phyloP scores from a whole-genome alignment of 805 yeast species.

The Starmerella apis region DNA sequence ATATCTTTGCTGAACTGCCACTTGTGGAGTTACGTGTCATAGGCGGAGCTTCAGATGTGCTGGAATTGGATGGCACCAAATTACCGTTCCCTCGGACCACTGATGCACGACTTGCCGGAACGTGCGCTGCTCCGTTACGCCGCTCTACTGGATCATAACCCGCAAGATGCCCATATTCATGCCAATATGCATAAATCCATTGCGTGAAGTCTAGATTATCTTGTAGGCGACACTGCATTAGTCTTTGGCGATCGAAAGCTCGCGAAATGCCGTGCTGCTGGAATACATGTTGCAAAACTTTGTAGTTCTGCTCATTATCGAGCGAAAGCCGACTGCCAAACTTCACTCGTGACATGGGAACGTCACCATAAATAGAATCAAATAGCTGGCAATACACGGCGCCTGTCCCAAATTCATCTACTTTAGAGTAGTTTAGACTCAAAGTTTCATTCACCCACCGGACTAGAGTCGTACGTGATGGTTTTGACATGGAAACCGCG shows the following conservation, averaged over 20 bases:
- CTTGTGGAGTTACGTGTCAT: not conserved
- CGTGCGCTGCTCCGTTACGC: conserved; percentile 30
- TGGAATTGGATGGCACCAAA: too few relatives aligned
- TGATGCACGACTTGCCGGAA: not conserved
- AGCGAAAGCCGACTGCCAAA: conserved; percentile 62
- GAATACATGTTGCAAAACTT: conserved; percentile 75
- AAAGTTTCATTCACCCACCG: conserved; percentile 74
- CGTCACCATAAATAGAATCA: conserved; percentile 72
- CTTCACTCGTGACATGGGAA: conserved; percentile 70
- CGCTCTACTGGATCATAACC: conserved; percentile 61
- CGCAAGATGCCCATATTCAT: conserved; percentile 55
- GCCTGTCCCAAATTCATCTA: conserved; percentile 93
- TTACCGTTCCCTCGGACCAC: not conserved
- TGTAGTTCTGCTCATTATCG: conserved; percentile 70
- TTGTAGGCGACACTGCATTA: conserved; percentile 81
- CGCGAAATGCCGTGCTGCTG: conserved; percentile 59
- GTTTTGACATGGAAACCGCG: conserved; percentile 4
- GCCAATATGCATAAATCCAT: conserved; percentile 82
- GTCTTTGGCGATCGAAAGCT: conserved; percentile 65
- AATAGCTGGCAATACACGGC: conserved; percentile 89
- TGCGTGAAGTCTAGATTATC: conserved; percentile 91
- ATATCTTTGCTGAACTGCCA: not conserved
- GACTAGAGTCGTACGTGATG: conserved; percentile 68
- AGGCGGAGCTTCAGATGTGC: too few relatives aligned
- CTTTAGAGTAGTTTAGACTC: conserved; percentile 54